Base-by-base conservation (phyloP, 192 early-diverging fungal species). In the Chytriomyces sp. region DNA sequence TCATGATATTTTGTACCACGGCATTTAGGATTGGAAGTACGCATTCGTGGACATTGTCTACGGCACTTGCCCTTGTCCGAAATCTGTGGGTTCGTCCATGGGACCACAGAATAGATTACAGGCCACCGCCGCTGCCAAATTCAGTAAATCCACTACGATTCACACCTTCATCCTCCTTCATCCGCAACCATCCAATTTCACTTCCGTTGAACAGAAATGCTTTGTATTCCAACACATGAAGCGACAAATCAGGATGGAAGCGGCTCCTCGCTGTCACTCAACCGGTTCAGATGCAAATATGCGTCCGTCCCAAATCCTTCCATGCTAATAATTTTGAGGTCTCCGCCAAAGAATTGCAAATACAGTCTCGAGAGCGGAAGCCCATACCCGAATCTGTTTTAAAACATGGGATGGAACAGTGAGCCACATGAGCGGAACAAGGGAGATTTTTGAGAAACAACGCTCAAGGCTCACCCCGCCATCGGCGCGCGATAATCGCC, bases 281-380 rank as follows among this genome's bases (percentile, higher is more conserved):
- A 86, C 31, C 93, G 82, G 52, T 90, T 93, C 39, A 97, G 82
- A 76, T 97, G 95, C 54, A 97, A 78, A 76, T 98, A 98, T 3
- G 92, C 96, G 79, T 98, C 96, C 52, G 96, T 98, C 58, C 96
- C 77, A 56, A 77, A 92, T 73, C 94, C 94, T 80, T 96, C 96
- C 94, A 96, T 95, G 39, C 91, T 93, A 44, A 95, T 93, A 37
- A 96, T 82, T 75, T 91, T 88, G 66, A 98, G 80, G 79, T 98
- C 94, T 59, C 96, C 96, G 67, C 96, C 96, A 88, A 98, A 96
- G 77, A 96, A 98, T 33, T 93, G 90, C 4, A 94, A 91, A 83
- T 98, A 98, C 59, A 93, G 73, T 66, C 92, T 79, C 39, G 90
- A 91, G 40, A 94, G 88, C 22, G 96, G 96, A 55, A 98, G 77